Evolutionary conservation across 176 grass and related monocot genomes (phyloP), one percentile per base, ranked within the genome.

Genomic region (Triticum monococcum): DNA sequence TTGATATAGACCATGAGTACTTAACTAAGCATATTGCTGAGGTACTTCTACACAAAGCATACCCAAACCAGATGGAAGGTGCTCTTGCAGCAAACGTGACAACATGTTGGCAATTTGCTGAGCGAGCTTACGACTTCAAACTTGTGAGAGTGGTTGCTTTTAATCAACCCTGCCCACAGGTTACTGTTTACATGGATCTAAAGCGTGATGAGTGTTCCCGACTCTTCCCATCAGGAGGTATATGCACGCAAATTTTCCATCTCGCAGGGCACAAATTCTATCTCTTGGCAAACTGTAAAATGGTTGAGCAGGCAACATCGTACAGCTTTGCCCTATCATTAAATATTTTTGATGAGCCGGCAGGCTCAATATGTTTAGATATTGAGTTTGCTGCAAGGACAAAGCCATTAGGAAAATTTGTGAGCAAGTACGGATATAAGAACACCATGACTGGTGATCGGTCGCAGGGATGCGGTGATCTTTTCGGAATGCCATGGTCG

Each of bases 21-120:
- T 6, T 73, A 45, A 23, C 70, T 73, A 73, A 73, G 38, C 9
- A 5, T 73, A 73, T 73, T 23, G 43, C 12, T 43, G 38, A 43
- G 70, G 70, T 45, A 45, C 70, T 73, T 73, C 23, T 73, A 23
- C 24, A 73, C 37, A 73, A 14, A 73, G 70, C 70, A 25, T 73
- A 8, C 38, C 70, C 70, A 73, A 13, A 7, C 22, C 22, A 45
- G 48, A 50, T 50, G 70, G n/a, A 73, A 73, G 37, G 70, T 73
- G 11, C 38, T 73, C 11, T 73, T 73, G 38, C 70, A 73, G 38
- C 70, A 7, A 18, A 73, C 7, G 70, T 7, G 43, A 25, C 69
- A 72, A 43, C 69, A 37, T 11, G 36, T 43, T 43, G 37, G 22
- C 57, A 63, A 25, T 12, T 5, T 64, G 61, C 61, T 64, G 61